These are phyloP conservation scores for Echria macrotheca DNA, from an alignment of 495 filamentous ascomycete species.

Conservation along the genomic window DNA sequence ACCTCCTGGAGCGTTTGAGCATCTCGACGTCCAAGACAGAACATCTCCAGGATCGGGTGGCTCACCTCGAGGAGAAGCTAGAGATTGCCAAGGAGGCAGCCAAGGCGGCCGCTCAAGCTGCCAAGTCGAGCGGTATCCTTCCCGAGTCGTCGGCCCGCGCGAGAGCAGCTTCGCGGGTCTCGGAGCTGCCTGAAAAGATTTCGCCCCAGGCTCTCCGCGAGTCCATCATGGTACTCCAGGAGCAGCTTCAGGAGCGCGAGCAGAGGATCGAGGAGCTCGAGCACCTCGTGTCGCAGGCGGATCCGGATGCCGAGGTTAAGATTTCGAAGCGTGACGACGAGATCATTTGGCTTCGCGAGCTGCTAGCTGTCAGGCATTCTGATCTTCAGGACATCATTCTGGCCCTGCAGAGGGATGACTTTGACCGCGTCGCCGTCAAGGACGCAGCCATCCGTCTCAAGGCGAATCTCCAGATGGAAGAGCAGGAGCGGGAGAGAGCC, in stretches of 20 bases:
- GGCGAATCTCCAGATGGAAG: slow-evolving; percentile 95
- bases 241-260: slow-evolving; percentile 93
- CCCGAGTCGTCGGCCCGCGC: slow-evolving; percentile 29
- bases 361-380: slow-evolving; percentile 81
- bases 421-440: slow-evolving; percentile 68
- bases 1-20: slow-evolving; percentile 63
- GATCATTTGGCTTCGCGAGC: slow-evolving; percentile 89
- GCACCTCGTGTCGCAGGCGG: slow-evolving; percentile 57
- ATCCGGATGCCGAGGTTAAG: slow-evolving; percentile 69
- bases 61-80: slow-evolving; percentile 77
- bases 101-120: slow-evolving; percentile 76
- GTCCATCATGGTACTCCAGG: slow-evolving; percentile 91
- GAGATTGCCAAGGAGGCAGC: slow-evolving; percentile 89
- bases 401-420: slow-evolving; percentile 64
- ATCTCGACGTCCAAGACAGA: slow-evolving; percentile 74
- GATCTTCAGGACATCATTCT: slow-evolving; percentile 89
- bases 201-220: slow-evolving; percentile 92
- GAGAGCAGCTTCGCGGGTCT: slow-evolving; percentile 33
- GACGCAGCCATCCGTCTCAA: slow-evolving; percentile 90
- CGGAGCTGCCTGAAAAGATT: slow-evolving; percentile 71
- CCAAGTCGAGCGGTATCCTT: slow-evolving; percentile 55
- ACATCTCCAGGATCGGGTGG: slow-evolving; percentile 73
- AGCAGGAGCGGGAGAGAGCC: slow-evolving; percentile 75
- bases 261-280: slow-evolving; percentile 81
- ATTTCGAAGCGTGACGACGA: slow-evolving; percentile 88